A percentile compares a stretch with the other conserved stretches of the same genome.
These are phyloP conservation scores for Eimeria tenella DNA, from an alignment of 169 alveolate genomes.

Conservation along the genomic window DNA sequence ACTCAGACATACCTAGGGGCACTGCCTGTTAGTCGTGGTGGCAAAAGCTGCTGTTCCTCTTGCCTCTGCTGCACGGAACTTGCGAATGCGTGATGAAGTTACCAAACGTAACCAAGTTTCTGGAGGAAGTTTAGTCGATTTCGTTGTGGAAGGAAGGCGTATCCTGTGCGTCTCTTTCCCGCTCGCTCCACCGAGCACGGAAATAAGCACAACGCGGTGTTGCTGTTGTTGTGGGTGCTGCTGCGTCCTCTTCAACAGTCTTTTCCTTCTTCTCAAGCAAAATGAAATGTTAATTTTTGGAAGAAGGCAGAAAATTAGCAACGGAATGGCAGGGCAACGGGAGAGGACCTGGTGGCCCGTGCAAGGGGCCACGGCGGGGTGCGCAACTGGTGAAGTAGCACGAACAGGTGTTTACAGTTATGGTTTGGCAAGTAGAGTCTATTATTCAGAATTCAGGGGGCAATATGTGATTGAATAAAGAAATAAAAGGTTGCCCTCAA, in stretches of 20 bases:
- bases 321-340: background rate
- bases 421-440: background rate
- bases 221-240: slow-evolving; percentile 1
- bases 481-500: background rate
- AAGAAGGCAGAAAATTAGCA: too few relatives aligned
- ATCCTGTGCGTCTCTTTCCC: slow-evolving; percentile 16
- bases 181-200: slow-evolving; percentile 52
- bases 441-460: background rate
- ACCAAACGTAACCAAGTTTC: background rate
- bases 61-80: background rate
- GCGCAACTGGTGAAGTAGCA: slow-evolving; percentile 43
- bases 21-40: background rate
- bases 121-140: background rate
- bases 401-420: background rate
- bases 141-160: background rate
- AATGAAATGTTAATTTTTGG: background rate
- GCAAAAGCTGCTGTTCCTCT: background rate
- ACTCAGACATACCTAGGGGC: background rate
- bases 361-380: slow-evolving; percentile 61
- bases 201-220: background rate
- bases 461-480: background rate
- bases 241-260: slow-evolving; percentile 31
- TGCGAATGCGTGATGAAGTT: background rate
- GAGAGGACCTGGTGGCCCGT: background rate
- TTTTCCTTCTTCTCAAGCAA: slow-evolving; percentile 16